Conservation (phyloP, 495 filamentous ascomycete species). For the Daldinia decipiens region DNA sequence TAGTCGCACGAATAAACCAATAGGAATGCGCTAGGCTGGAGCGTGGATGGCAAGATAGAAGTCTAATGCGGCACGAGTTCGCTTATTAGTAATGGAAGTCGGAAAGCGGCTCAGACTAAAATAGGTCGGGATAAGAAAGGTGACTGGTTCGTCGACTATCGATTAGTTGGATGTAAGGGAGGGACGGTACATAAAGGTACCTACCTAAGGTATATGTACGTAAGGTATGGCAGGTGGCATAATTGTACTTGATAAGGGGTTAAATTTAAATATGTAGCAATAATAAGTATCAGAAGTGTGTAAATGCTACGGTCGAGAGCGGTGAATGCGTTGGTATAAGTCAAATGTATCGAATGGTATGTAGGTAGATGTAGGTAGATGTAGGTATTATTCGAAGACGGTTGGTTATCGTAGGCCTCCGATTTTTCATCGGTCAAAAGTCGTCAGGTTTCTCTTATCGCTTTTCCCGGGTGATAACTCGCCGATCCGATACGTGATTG, state of each 20-base stretch:
- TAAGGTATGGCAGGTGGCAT: background rate
- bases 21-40: slow-evolving; percentile 18
- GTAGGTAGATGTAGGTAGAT: too few relatives aligned
- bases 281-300: background rate
- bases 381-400: too few relatives aligned
- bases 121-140: slow-evolving; percentile 19
- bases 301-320: background rate
- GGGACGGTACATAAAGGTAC: background rate
- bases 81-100: slow-evolving; percentile 37
- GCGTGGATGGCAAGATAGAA: slow-evolving; percentile 28
- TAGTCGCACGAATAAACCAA: slow-evolving; percentile 28
- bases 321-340: background rate
- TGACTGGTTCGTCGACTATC: slow-evolving; percentile 1
- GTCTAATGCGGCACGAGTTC: slow-evolving; percentile 34
- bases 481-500: slow-evolving; percentile 43
- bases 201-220: background rate
- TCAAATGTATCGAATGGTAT: background rate
- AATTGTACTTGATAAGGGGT: background rate
- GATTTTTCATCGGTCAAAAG: slow-evolving; percentile 26
- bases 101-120: slow-evolving; percentile 33
- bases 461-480: slow-evolving; percentile 29
- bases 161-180: slow-evolving; percentile 15
- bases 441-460: slow-evolving; percentile 33
- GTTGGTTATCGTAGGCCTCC: slow-evolving; percentile 6
- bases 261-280: background rate